Base-by-base conservation (phyloP, 768 basidiomycete species). In the Bullera alba region DNA sequence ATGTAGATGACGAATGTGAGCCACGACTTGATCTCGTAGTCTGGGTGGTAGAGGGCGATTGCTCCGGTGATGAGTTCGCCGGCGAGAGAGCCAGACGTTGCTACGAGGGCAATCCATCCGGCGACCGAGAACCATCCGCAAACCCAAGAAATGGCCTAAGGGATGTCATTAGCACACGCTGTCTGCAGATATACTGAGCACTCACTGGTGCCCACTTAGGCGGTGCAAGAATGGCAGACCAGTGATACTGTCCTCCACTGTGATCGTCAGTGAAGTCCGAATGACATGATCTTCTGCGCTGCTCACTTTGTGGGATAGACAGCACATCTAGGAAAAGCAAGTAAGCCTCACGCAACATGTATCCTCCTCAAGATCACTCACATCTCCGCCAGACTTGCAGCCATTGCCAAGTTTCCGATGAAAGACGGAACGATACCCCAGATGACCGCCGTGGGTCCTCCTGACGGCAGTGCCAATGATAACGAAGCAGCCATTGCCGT, bases 1-100 rank as follows among this genome's bases (percentile, higher is more conserved):
- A 65, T 34, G 53, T 65, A 69, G 36, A 67, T 54, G 30, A 67
- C 46, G 57, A 66, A 69, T 36, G 60, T 66, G 28, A 64, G 59
- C 51, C 54, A 67, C 15, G 45, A 15, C 41, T 60, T 32, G 7
- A 57, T 38, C 27, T 56, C 56, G 45, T 63, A 69, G 42, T 60
- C 46, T 5, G 51, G 51, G 42, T 63, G 51, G 22, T 49, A 30
- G 16, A 67, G 51, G 21, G 57, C 46, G 42, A 62, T 62, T 4
- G 58, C 51, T n/a, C 63, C 59, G 23, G 60, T 61, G 48, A 63
- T 61, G 15, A 66, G 48, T 2, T 37, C 37, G 22, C 62, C 60
- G 12, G 59, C 64, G 23, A 69, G 60, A 14, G 61, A 66, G 7
- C 54, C 51, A 14, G 61, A 60, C 4, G 67, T 69, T 2, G 67